Evolutionary conservation across 2,329 filamentous ascomycete species (phyloP).

Genomic region (Clarireedia paspali): DNA sequence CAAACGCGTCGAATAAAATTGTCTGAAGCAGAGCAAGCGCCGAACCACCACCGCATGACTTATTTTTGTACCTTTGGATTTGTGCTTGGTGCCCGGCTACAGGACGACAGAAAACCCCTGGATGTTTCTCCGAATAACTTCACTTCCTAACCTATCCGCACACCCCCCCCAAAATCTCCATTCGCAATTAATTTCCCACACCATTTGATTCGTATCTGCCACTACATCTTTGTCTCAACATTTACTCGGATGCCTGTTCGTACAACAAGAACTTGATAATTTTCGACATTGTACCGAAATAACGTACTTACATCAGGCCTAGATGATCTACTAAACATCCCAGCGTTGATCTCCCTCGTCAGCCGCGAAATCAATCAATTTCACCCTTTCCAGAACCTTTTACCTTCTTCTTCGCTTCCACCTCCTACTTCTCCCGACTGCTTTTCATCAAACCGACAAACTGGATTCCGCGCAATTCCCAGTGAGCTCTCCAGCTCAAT

Average conservation of each 20-base stretch:
- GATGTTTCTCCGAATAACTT: conserved; percentile 11
- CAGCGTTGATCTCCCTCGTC: conserved; percentile 10
- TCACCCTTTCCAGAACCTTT: conserved; percentile 10
- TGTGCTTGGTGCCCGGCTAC: background rate
- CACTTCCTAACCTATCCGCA: background rate
- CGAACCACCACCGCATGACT: conserved; percentile 1
- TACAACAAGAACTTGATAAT: background rate
- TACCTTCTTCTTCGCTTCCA: background rate
- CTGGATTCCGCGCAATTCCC: conserved; percentile 47
- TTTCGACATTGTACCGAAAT: background rate
- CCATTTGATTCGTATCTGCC: background rate
- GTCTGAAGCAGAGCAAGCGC: background rate
- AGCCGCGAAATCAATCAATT: conserved; percentile 7
- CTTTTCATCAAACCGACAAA: conserved; percentile 25
- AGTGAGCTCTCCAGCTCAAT: conserved; percentile 43
- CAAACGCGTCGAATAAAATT: background rate
- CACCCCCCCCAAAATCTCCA: background rate
- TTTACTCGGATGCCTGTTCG: background rate
- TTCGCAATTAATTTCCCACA: background rate
- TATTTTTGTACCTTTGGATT: background rate
- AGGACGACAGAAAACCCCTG: conserved; percentile 1
- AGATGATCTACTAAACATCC: conserved; percentile 11
- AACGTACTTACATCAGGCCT: background rate
- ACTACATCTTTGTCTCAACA: background rate
- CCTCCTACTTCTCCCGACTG: background rate